Evolutionary conservation across 2,329 filamentous ascomycete genomes (phyloP).

Genomic region (Botrytis deweyae): DNA sequence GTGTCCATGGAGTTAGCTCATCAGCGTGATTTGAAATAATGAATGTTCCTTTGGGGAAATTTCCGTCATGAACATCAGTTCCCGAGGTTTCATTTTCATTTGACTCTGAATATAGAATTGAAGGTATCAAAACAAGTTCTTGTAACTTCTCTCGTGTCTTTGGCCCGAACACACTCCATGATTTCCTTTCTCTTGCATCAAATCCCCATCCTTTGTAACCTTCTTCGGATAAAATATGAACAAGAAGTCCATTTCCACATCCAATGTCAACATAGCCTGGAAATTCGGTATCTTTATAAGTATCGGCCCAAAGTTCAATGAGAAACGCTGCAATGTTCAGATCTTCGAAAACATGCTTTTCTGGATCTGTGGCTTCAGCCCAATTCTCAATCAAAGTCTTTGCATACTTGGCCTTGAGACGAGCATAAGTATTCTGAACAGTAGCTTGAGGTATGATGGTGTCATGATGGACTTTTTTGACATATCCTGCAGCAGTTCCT

Average conservation of each 20-base stretch:
- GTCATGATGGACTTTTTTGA: slow-evolving; percentile 83
- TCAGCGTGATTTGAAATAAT: slow-evolving; percentile 97
- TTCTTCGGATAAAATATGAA: slow-evolving; percentile 76
- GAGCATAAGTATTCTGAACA: slow-evolving; percentile 79
- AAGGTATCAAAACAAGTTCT: slow-evolving; percentile 61
- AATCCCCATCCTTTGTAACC: slow-evolving; percentile 88
- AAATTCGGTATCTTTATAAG: slow-evolving; percentile 66
- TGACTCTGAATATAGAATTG: slow-evolving; percentile 29
- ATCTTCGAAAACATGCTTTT: slow-evolving; percentile 95
- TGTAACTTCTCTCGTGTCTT: slow-evolving; percentile 50
- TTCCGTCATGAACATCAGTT: slow-evolving; percentile 54
- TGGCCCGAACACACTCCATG: slow-evolving; percentile 71
- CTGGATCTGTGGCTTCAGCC: slow-evolving; percentile 83
- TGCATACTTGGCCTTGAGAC: slow-evolving; percentile 78
- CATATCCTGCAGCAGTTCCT: slow-evolving; percentile 63
- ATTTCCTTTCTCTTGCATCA: slow-evolving; percentile 81
- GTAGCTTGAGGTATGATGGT: slow-evolving; percentile 70
- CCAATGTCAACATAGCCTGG: slow-evolving; percentile 95
- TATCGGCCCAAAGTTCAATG: slow-evolving; percentile 84
- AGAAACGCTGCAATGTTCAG: slow-evolving; percentile 87
- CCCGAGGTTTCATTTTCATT: slow-evolving; percentile 31
- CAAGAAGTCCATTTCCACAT: slow-evolving; percentile 89
- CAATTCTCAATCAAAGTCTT: slow-evolving; percentile 68
- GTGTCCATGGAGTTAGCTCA: slow-evolving; percentile 94
- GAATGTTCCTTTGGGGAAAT: slow-evolving; percentile 74